phyloP scores from a whole-genome alignment of 768 basidiomycete genomes.

The Hericium rajendrae region DNA sequence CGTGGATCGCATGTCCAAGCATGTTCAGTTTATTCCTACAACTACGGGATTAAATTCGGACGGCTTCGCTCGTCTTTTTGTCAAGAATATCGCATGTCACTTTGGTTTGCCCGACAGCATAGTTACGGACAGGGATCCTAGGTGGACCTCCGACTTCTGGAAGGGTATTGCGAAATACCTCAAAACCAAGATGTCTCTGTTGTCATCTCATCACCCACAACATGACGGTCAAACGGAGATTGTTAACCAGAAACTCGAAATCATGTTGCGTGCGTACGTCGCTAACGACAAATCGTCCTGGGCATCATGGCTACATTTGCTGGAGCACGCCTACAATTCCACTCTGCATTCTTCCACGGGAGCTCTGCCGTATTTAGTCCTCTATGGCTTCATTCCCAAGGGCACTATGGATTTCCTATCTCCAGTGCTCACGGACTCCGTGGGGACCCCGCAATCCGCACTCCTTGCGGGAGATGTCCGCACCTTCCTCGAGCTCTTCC shows the following conservation, averaged over 20 bases:
- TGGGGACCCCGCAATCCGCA: not conserved
- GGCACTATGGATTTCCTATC: not conserved
- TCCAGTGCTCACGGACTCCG: no score
- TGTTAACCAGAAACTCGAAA: not conserved
- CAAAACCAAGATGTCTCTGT: not conserved
- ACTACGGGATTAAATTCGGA: not conserved
- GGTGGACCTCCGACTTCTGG: constrained; percentile 10
- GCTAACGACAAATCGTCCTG: not conserved
- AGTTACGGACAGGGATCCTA: not conserved
- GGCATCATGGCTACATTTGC: not conserved
- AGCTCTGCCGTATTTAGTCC: constrained; percentile 8
- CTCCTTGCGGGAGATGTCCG: not conserved
- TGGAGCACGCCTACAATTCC: constrained; percentile 11
- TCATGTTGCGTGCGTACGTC: not conserved
- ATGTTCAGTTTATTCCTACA: not conserved
- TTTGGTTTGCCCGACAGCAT: not conserved
- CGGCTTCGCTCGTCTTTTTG: constrained; percentile 5
- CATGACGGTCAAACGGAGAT: not conserved
- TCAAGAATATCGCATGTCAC: not conserved
- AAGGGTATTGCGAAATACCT: constrained; percentile 10
- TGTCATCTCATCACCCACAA: constrained; percentile 4
- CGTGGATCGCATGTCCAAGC: constrained; percentile 20
- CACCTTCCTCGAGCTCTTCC: not conserved
- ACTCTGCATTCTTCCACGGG: constrained; percentile 8
- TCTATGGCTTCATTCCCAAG: constrained; percentile 11